Conservation (phyloP, 1,284 basidiomycete genomes). For the Ceratorhiza oryzae-sativae region DNA sequence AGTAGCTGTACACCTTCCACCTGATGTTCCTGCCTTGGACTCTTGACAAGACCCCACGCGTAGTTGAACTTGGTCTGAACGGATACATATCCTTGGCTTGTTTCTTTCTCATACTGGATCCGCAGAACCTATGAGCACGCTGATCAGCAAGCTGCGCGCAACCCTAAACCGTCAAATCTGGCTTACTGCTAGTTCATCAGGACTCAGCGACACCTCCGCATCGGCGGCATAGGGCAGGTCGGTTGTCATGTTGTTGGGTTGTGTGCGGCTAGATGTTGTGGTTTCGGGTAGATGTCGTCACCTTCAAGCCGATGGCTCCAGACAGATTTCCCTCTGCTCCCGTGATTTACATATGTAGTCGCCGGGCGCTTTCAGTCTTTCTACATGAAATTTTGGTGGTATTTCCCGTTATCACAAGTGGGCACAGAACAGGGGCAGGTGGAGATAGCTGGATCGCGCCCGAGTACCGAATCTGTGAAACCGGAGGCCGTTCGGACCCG, state of each 20-base stretch:
- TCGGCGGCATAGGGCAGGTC: constrained; percentile 97
- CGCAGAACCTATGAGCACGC: constrained; percentile 69
- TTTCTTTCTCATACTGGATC: constrained; percentile 88
- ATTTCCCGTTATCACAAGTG: not conserved
- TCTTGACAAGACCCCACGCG: constrained; percentile 95
- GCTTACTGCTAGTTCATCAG: constrained; percentile 73
- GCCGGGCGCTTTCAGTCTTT: constrained; percentile 5
- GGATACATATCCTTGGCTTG: constrained; percentile 83
- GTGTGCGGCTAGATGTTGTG: not conserved
- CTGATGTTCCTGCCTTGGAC: constrained; percentile 80
- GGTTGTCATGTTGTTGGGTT: constrained; percentile 55
- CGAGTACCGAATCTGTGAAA: not conserved
- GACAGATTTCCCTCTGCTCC: constrained; percentile 12
- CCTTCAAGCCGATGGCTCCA: constrained; percentile 30
- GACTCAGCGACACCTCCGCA: constrained; percentile 86
- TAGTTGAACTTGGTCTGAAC: constrained; percentile 99
- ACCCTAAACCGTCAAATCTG: not conserved
- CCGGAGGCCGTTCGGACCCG: constrained; percentile 12
- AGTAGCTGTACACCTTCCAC: constrained; percentile 90
- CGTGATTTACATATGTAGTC: constrained; percentile 20
- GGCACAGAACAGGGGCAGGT: not conserved
- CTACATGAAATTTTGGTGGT: not conserved
- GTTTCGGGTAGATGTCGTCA: constrained; percentile 38
- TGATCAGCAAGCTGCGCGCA: not conserved
- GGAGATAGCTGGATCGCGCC: not conserved